Evolutionary conservation across 2,329 filamentous ascomycete genomes (phyloP).

Genomic region (Aspergillus sp.): DNA sequence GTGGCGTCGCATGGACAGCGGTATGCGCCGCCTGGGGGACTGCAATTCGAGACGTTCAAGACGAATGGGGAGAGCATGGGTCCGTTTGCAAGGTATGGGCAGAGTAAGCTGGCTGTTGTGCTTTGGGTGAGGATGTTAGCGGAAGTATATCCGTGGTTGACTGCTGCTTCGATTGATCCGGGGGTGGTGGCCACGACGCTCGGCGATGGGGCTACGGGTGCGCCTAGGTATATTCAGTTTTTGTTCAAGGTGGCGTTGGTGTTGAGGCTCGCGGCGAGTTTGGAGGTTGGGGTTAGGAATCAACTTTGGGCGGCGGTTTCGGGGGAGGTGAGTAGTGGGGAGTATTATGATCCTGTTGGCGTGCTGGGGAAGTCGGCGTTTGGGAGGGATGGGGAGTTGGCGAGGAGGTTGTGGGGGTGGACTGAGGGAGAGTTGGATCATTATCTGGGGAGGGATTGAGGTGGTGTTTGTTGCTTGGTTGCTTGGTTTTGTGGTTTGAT

Average conservation of each 20-base stretch:
- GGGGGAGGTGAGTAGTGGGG: constrained; percentile 42
- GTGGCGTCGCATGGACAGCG: constrained; percentile 32
- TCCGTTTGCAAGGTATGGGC: constrained; percentile 48
- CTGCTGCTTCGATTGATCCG: constrained; percentile 50
- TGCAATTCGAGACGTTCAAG: constrained; percentile 3
- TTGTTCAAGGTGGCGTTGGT: constrained; percentile 6
- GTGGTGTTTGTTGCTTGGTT: neutral
- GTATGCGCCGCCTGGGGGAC: neutral
- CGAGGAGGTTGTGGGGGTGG: constrained; percentile 42
- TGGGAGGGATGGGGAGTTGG: constrained; percentile 29
- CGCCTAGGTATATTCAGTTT: neutral
- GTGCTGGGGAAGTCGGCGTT: constrained; percentile 21
- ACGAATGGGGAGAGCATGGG: constrained; percentile 2
- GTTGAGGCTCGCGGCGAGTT: neutral
- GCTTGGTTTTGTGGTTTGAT: neutral
- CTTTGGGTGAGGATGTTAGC: constrained; percentile 50
- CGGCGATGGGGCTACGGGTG: neutral
- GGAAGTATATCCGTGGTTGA: constrained; percentile 48
- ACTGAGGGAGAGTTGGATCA: constrained; percentile 29
- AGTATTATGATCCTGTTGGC: constrained; percentile 48
- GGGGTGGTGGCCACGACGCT: constrained; percentile 49
- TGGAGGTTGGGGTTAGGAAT: constrained; percentile 2
- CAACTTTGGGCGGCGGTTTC: constrained; percentile 7
- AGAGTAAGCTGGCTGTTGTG: constrained; percentile 55
- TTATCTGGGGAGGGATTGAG: neutral